A percentile compares a stretch with the other conserved stretches of the same genome.
Conservation (phyloP, 2,329 filamentous ascomycete genomes). For the Cladosporium oxysporum region DNA sequence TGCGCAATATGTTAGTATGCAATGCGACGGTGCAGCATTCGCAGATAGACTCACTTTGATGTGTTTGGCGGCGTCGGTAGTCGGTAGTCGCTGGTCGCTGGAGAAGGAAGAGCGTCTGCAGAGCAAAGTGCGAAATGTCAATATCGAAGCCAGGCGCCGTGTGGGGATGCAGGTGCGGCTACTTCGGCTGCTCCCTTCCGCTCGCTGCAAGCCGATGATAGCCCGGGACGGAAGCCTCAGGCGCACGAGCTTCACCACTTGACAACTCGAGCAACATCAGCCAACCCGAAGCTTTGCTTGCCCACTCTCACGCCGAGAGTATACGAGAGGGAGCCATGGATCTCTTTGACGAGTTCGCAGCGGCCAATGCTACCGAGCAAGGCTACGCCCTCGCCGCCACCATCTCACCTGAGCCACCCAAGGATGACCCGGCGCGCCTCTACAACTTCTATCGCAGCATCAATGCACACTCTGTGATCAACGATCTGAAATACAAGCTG, state of each 20-base stretch:
- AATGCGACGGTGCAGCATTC: background rate
- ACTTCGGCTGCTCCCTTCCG: conserved; percentile 7
- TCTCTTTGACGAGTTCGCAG: conserved; percentile 72
- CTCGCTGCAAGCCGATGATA: background rate
- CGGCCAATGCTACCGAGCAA: conserved; percentile 64
- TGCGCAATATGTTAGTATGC: conserved; percentile 41
- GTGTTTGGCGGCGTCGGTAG: conserved; percentile 18
- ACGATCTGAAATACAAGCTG: conserved; percentile 70
- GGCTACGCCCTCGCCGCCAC: conserved; percentile 75
- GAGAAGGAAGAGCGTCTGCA: conserved; percentile 14
- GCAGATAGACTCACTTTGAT: conserved; percentile 31
- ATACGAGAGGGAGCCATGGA: conserved; percentile 55
- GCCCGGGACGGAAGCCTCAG: conserved; percentile 11
- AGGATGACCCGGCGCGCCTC: conserved; percentile 64
- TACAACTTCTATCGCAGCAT: conserved; percentile 71
- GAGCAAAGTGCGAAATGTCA: conserved; percentile 19
- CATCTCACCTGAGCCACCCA: conserved; percentile 69
- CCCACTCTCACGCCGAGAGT: background rate
- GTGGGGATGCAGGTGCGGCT: conserved; percentile 20
- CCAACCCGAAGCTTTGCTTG: background rate
- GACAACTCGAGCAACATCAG: background rate
- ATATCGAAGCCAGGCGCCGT: conserved; percentile 16
- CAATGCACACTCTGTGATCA: conserved; percentile 64
- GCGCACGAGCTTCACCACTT: background rate
- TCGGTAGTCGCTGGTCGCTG: conserved; percentile 24